Evolutionary conservation across 352 stramenopile species (phyloP).

Genomic region (Globisporangium apiculatum): DNA sequence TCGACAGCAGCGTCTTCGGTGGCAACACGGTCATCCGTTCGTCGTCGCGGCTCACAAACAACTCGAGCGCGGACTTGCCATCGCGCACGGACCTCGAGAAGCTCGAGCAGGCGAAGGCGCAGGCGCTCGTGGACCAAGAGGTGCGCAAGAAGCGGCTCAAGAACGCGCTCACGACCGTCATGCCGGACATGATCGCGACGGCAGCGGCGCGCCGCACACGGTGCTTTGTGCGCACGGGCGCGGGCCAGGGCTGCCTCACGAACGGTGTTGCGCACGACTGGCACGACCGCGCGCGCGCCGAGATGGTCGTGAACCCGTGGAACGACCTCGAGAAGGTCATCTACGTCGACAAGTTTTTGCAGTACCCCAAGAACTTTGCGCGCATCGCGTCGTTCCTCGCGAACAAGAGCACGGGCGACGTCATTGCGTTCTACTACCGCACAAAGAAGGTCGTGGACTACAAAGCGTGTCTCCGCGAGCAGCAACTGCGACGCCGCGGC

Average conservation of each 20-base stretch:
- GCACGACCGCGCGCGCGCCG: conserved; percentile 53
- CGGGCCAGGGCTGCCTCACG: conserved; percentile 57
- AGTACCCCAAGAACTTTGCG: conserved; percentile 98
- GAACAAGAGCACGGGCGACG: conserved; percentile 96
- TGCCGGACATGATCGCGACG: conserved; percentile 81
- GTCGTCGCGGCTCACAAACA: conserved; percentile 82
- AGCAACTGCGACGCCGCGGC: conserved; percentile 77
- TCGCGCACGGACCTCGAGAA: conserved; percentile 73
- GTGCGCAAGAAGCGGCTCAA: conserved; percentile 77
- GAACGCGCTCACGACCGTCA: conserved; percentile 74
- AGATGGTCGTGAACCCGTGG: conserved; percentile 93
- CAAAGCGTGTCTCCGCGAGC: conserved; percentile 90
- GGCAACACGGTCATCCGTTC: conserved; percentile 42
- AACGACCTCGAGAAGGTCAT: conserved; percentile 99
- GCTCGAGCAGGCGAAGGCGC: conserved; percentile 70
- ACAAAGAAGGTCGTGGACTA: conserved; percentile 97
- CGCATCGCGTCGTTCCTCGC: conserved; percentile 91
- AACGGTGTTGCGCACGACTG: conserved; percentile 58
- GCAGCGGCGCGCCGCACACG: conserved; percentile 38
- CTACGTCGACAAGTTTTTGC: conserved; percentile 98
- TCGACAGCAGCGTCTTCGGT: conserved; percentile 2
- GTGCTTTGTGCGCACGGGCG: conserved; percentile 41
- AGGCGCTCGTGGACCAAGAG: conserved; percentile 74
- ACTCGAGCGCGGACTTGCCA: conserved; percentile 70
- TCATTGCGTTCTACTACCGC: conserved; percentile 97